These are phyloP conservation scores for Sarcodon sp. DNA, from an alignment of 768 basidiomycete species.

Conservation along the genomic window DNA sequence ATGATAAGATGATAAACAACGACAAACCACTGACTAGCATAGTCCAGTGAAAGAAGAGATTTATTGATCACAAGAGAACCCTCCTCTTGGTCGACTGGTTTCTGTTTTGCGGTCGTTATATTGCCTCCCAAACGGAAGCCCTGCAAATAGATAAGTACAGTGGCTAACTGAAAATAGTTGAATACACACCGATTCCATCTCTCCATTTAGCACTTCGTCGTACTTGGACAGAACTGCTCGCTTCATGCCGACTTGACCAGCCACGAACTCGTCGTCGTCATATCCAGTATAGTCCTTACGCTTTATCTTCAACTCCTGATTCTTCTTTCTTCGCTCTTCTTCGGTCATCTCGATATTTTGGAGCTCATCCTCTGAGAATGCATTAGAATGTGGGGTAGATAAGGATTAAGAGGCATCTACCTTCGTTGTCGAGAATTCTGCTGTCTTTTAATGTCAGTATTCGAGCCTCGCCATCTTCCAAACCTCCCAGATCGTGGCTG, in stretches of 20 bases:
- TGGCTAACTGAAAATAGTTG: neutral
- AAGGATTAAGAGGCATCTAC: conserved; percentile 23
- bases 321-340: conserved; percentile 67
- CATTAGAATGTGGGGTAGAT: neutral
- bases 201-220: conserved; percentile 78
- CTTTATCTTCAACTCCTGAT: conserved; percentile 78
- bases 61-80: conserved; percentile 56
- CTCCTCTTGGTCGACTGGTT: conserved; percentile 31
- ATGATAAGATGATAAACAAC: conserved; percentile 8
- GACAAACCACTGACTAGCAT: conserved; percentile 53
- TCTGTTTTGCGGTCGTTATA: conserved; percentile 22
- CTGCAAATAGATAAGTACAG: conserved; percentile 22
- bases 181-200: conserved; percentile 47
- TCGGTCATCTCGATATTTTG: conserved; percentile 95
- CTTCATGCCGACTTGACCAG: conserved; percentile 67
- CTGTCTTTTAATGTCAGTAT: conserved; percentile 97
- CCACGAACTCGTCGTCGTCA: conserved; percentile 88
- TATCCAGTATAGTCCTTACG: conserved; percentile 86
- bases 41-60: conserved; percentile 75
- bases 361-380: conserved; percentile 79
- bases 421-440: conserved; percentile 91
- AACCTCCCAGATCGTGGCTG: conserved; percentile 83
- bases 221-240: conserved; percentile 83
- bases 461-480: conserved; percentile 89
- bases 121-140: conserved; percentile 81